A percentile compares a stretch with the other conserved stretches of the same genome.
phyloP scores from a whole-genome alignment of 176 grass and related monocot species.

The Phragmites australis region DNA sequence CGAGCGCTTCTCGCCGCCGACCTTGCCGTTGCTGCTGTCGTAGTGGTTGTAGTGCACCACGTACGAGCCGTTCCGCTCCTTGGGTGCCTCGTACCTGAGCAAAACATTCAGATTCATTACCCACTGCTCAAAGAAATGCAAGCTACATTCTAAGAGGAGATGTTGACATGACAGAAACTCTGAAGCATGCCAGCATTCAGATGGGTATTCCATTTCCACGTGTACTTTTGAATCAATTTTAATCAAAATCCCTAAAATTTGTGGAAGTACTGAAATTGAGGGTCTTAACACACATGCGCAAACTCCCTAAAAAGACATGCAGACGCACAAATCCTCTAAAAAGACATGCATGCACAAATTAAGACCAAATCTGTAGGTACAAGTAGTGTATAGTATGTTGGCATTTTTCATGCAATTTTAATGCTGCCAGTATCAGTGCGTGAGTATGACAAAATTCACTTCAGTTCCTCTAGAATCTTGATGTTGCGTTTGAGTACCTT shows the following conservation, averaged over 20 bases:
- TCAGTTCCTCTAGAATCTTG: neutral
- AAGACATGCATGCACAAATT: neutral
- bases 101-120: neutral
- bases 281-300: neutral
- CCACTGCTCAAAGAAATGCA: no score
- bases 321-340: neutral
- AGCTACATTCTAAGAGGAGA: no score
- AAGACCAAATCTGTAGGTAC: neutral
- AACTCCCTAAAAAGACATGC: neutral
- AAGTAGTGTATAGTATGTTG: neutral
- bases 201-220: neutral
- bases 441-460: neutral
- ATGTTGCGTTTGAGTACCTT: conserved; percentile 5
- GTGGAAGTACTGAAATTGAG: neutral
- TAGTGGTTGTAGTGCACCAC: conserved; percentile 83
- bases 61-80: conserved; percentile 64
- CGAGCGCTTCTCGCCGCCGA: conserved; percentile 57
- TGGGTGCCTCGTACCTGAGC: conserved; percentile 53
- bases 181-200: neutral
- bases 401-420: neutral
- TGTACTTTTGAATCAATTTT: neutral
- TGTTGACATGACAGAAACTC: no score
- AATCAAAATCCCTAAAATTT: neutral
- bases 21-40: conserved; percentile 56
- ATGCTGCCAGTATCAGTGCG: neutral